A percentile compares a stretch with the other conserved stretches of the same genome.
These are phyloP conservation scores for Elongisporangium undulatum DNA, from an alignment of 352 stramenopile genomes.

Conservation along the genomic window DNA sequence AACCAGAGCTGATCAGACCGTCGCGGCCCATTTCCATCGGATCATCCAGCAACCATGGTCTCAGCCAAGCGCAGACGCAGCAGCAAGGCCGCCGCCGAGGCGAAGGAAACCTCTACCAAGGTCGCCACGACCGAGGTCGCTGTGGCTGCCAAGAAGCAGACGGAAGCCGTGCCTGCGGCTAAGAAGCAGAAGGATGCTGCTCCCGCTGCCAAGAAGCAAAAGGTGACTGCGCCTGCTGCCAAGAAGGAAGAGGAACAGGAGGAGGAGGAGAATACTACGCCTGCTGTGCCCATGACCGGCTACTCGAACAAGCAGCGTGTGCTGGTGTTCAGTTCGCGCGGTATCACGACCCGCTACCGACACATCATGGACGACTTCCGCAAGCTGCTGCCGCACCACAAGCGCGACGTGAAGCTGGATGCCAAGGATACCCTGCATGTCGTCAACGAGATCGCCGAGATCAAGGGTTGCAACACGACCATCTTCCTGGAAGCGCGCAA, in stretches of 20 bases:
- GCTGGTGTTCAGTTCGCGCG: conserved; percentile 90
- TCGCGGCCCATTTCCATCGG: not conserved
- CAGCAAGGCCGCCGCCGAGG: conserved; percentile 14
- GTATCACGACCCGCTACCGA: conserved; percentile 94
- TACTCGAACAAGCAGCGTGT: conserved; percentile 93
- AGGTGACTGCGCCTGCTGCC: conserved; percentile 20
- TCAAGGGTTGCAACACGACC: conserved; percentile 97
- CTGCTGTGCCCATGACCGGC: conserved; percentile 9
- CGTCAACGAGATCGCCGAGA: conserved; percentile 98
- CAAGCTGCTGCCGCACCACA: conserved; percentile 97
- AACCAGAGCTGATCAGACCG: not conserved
- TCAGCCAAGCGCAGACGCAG: conserved; percentile 43
- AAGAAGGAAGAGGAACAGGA: conserved; percentile 10
- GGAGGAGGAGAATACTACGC: not conserved
- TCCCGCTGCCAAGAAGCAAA: conserved; percentile 33
- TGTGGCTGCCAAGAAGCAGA: conserved; percentile 28
- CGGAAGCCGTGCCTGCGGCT: conserved; percentile 15
- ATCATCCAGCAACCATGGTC: conserved; percentile 16
- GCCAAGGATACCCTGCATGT: conserved; percentile 91
- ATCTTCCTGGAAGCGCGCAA: conserved; percentile 98
- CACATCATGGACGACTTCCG: conserved; percentile 98
- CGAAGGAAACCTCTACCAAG: not conserved
- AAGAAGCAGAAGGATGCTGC: conserved; percentile 28
- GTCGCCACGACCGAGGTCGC: conserved; percentile 12
- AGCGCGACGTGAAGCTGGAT: conserved; percentile 99